These are phyloP conservation scores for Beauveria scarabaeidicola DNA, from an alignment of 2,329 filamentous ascomycete genomes.

Conservation along the genomic window DNA sequence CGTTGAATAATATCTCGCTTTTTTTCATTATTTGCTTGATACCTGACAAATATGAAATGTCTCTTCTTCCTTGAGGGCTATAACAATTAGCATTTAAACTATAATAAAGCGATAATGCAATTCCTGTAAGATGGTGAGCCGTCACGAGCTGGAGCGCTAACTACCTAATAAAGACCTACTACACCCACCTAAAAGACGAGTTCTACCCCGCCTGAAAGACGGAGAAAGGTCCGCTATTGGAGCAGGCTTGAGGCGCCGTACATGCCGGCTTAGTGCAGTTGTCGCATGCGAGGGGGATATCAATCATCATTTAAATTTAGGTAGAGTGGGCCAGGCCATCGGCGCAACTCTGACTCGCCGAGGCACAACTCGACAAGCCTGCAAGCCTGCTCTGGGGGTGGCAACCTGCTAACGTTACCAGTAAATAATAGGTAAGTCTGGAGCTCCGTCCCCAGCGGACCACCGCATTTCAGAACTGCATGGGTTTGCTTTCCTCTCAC, in stretches of 20 bases:
- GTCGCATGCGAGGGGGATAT: not conserved
- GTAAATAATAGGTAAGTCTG: not conserved
- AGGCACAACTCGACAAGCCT: slow-evolving; percentile 4
- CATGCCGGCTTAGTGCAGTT: not conserved
- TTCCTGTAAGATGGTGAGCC: no score
- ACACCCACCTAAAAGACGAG: no score
- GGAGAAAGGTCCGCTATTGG: no score
- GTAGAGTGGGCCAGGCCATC: not conserved
- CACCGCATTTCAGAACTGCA: not conserved
- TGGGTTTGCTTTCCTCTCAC: not conserved
- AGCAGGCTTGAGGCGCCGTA: no score
- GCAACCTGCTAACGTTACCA: not conserved
- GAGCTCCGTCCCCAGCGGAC: not conserved
- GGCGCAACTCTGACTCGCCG: slow-evolving; percentile 5
- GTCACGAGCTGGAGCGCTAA: no score
- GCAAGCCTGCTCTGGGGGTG: not conserved
- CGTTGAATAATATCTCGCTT: not conserved
- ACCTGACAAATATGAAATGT: no score
- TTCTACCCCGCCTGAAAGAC: no score
- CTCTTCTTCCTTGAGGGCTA: no score
- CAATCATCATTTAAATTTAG: not conserved
- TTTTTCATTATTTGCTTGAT: no score
- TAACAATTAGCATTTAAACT: no score
- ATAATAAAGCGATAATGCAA: no score
- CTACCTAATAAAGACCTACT: no score